phyloP scores from a whole-genome alignment of 2,329 filamentous ascomycete genomes.

The Atkinsonella hypoxylon region DNA sequence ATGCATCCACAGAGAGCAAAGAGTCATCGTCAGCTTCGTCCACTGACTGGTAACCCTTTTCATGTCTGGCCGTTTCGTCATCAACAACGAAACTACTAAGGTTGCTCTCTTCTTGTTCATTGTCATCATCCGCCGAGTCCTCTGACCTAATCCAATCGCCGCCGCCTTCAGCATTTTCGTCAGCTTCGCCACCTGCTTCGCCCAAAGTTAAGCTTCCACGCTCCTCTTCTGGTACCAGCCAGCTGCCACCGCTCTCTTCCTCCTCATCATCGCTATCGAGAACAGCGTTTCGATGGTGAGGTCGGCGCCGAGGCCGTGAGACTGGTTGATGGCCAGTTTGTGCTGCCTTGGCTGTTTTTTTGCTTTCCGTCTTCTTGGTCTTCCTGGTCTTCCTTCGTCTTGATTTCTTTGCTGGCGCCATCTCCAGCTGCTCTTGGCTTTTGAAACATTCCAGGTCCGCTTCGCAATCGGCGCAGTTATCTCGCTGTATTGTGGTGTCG shows the following conservation, averaged over 20 bases:
- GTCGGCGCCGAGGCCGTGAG: conserved; percentile 17
- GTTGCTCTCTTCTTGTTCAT: conserved; percentile 33
- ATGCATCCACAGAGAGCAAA: conserved; percentile 21
- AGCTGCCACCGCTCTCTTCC: conserved; percentile 61
- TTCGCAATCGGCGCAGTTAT: conserved; percentile 61
- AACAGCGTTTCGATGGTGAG: conserved; percentile 43
- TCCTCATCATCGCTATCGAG: conserved; percentile 58
- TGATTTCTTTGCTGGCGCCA: conserved; percentile 25
- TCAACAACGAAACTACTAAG: conserved; percentile 44
- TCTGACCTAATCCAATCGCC: conserved; percentile 67
- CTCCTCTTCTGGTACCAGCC: conserved; percentile 64
- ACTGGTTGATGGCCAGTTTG: conserved; percentile 12
- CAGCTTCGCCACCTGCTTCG: conserved; percentile 71
- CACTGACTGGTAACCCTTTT: conserved; percentile 15
- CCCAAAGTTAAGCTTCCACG: conserved; percentile 50
- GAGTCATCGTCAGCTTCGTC: conserved; percentile 20
- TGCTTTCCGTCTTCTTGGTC: conserved; percentile 22
- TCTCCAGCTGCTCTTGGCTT: conserved; percentile 29
- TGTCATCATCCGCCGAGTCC: conserved; percentile 48
- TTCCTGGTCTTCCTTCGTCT: conserved; percentile 13
- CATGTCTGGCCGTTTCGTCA: conserved; percentile 31
- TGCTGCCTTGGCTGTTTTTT: conserved; percentile 10
- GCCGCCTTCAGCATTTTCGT: conserved; percentile 78
- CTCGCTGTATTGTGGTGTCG: conserved; percentile 26
- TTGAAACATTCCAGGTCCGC: conserved; percentile 58